A percentile compares a stretch with the other conserved stretches of the same genome.
phyloP scores from a whole-genome alignment of 1,139 yeast genomes.

The Zhuliangozyma blackwelliae region DNA sequence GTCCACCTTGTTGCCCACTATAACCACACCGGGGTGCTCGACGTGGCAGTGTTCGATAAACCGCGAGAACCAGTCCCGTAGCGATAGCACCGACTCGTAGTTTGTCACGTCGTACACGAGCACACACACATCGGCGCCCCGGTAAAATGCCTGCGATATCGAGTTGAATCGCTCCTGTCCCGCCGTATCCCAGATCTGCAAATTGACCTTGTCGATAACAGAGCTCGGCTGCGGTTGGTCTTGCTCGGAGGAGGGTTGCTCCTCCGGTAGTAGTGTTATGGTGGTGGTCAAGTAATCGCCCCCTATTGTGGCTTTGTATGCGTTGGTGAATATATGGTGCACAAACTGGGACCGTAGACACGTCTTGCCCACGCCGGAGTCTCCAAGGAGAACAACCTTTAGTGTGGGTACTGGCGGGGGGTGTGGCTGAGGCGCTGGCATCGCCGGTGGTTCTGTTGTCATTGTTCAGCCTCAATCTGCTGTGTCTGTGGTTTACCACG shows the following conservation, averaged over 20 bases:
- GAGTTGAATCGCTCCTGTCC: slow-evolving; percentile 65
- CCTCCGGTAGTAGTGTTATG: slow-evolving; percentile 17
- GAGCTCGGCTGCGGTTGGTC: neutral
- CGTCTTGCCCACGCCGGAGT: slow-evolving; percentile 62
- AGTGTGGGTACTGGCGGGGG: slow-evolving; percentile 15
- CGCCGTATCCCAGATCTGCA: slow-evolving; percentile 67
- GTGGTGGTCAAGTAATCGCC: slow-evolving; percentile 55
- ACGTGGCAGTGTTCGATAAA: slow-evolving; percentile 51
- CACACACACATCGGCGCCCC: slow-evolving; percentile 59
- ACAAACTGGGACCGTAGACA: slow-evolving; percentile 56
- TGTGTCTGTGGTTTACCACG: too few relatives aligned
- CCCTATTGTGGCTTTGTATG: slow-evolving; percentile 60
- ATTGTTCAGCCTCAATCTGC: too few relatives aligned
- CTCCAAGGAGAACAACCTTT: slow-evolving; percentile 56
- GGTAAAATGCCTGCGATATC: slow-evolving; percentile 53
- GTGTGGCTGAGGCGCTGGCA: neutral
- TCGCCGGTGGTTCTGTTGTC: neutral
- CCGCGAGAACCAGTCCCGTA: slow-evolving; percentile 49
- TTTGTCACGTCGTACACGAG: slow-evolving; percentile 55
- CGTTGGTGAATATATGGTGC: slow-evolving; percentile 54
- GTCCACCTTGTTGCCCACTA: slow-evolving; percentile 57
- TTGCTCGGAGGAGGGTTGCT: neutral
- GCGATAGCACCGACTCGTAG: slow-evolving; percentile 49
- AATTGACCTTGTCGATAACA: slow-evolving; percentile 22
- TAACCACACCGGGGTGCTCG: slow-evolving; percentile 43